These are phyloP conservation scores for Colletotrichum endophyticum DNA, from an alignment of 2,329 filamentous ascomycete genomes.

Conservation along the genomic window DNA sequence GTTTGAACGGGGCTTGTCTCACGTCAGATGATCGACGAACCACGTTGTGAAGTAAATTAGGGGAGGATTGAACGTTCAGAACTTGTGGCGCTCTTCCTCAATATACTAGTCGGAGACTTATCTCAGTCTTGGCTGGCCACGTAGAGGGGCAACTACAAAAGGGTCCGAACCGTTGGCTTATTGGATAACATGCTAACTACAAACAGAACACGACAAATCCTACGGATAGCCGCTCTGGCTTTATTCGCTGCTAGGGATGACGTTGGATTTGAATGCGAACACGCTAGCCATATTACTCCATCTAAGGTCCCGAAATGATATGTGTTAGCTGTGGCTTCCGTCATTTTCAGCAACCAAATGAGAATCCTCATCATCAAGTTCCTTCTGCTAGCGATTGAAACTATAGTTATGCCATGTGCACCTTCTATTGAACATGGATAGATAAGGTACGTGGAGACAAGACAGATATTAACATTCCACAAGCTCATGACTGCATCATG, in stretches of 20 bases:
- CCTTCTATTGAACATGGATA: neutral
- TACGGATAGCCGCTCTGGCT: neutral
- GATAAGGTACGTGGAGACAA: neutral
- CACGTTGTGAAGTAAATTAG: neutral
- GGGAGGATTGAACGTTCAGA: neutral
- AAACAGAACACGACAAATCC: neutral
- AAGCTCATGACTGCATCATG: neutral
- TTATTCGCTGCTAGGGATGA: neutral
- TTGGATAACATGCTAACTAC: neutral
- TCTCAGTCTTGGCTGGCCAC: neutral
- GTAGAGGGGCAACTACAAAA: neutral
- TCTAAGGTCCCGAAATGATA: neutral
- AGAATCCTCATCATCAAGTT: neutral
- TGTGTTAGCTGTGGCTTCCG: neutral
- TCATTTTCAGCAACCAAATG: neutral
- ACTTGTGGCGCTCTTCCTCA: neutral
- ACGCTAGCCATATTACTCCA: neutral
- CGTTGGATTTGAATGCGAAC: neutral
- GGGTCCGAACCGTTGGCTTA: neutral
- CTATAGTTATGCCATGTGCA: neutral
- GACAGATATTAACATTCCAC: neutral
- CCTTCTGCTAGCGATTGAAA: neutral
- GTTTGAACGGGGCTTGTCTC: neutral
- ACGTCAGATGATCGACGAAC: neutral
- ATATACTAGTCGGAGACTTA: neutral